phyloP scores from a whole-genome alignment of 345 rosid genomes.

The Eucalyptus microcorys region DNA sequence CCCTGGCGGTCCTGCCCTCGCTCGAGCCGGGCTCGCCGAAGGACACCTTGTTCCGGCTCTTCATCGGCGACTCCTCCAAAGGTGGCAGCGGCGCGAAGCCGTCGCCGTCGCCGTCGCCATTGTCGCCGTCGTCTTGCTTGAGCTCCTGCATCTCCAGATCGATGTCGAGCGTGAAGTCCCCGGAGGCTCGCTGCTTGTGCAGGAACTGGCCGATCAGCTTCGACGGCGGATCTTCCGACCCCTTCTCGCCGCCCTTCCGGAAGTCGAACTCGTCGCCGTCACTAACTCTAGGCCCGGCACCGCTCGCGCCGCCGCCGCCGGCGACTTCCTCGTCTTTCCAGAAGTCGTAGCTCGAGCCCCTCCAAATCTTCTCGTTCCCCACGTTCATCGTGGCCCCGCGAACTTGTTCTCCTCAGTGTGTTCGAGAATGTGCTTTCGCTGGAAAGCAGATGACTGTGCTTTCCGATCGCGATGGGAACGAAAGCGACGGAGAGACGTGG shows the following conservation, averaged over 20 bases:
- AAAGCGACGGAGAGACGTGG: background rate
- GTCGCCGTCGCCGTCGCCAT: no score
- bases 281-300: background rate
- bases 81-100: slow-evolving; percentile 8
- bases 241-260: background rate
- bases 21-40: background rate
- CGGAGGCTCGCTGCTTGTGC: slow-evolving; percentile 39
- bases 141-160: slow-evolving; percentile 37
- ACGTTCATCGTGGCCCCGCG: background rate
- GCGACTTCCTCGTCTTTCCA: slow-evolving; percentile 3
- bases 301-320: background rate
- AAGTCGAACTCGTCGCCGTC: slow-evolving; percentile 10
- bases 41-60: background rate
- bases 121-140: background rate
- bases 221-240: slow-evolving; percentile 20
- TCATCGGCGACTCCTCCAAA: background rate
- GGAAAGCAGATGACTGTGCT: background rate
- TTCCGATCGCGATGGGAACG: background rate
- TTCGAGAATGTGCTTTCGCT: background rate
- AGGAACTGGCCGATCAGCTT: slow-evolving; percentile 36
- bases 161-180: slow-evolving; percentile 33
- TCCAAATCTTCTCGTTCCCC: slow-evolving; percentile 29
- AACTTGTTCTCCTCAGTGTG: background rate
- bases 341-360: slow-evolving; percentile 53
- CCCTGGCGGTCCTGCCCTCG: background rate